Evolutionary conservation across 2,329 filamentous ascomycete genomes (phyloP), one percentile per base, ranked within the genome.

Genomic region (Canariomyces notabilis): DNA sequence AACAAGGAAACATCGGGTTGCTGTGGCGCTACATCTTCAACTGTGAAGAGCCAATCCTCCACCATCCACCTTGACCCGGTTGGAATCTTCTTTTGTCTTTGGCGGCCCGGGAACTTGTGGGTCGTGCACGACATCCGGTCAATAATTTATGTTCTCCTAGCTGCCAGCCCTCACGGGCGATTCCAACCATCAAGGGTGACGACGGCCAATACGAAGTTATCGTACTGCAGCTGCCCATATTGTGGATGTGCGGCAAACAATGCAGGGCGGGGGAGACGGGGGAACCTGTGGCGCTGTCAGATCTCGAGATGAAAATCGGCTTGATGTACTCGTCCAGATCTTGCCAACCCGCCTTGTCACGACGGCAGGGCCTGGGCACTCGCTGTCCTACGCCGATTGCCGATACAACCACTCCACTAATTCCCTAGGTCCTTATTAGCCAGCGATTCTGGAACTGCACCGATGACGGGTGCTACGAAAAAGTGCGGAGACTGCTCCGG

Each of bases 1-100:
- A 53, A 48, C 36, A 37, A 43, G 50, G 48, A 55, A 53, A 49
- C 39, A 33, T 33, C 48, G 36, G 47, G 36, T 49, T 38, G 35
- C 36, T n/a, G n/a, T n/a, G n/a, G n/a, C n/a, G n/a, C n/a, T n/a
- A n/a, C n/a, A n/a, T n/a, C n/a, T n/a, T n/a, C n/a, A n/a, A n/a
- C n/a, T n/a, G n/a, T n/a, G n/a, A n/a, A n/a, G 26, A 29, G 4
- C 26, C 26, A 4, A 12, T 29, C 4, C n/a, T n/a, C n/a, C n/a
- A 12, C 26, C 26, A 29, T 9, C 26, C 26, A 12, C 14, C 8
- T 6, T 29, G 26, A 4, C 7, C 9, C 9, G 26, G 26, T 29
- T 29, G 9, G 26, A 29, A 42, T 48, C 45, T 45, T 44, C 42
- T 44, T 51, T 41, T n/a, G n/a, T n/a, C n/a, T n/a, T 49, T 49